phyloP scores from a whole-genome alignment of 2,329 filamentous ascomycete genomes.

The Phoma sp. region DNA sequence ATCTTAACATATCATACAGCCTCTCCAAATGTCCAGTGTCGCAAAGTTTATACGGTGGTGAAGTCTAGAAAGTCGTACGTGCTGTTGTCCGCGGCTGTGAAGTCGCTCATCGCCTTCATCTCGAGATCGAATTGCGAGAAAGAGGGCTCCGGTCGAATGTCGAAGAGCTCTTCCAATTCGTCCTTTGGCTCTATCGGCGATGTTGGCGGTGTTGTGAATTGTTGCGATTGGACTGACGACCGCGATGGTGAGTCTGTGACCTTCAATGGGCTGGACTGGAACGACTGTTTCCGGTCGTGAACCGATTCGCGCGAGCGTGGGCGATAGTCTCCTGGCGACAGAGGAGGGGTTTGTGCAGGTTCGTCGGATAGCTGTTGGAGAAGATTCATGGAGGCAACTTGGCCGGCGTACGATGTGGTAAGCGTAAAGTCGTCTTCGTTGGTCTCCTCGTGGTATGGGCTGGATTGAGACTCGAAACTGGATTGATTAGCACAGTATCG shows the following conservation, averaged over 20 bases:
- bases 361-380: slow-evolving; percentile 46
- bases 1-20: slow-evolving; percentile 41
- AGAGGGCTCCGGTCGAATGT: slow-evolving; percentile 37
- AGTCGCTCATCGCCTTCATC: slow-evolving; percentile 49
- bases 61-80: slow-evolving; percentile 48
- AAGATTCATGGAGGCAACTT: slow-evolving; percentile 43
- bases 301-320: slow-evolving; percentile 37
- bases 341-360: slow-evolving; percentile 45
- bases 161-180: slow-evolving; percentile 46
- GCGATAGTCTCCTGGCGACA: slow-evolving; percentile 45
- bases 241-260: slow-evolving; percentile 42
- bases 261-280: slow-evolving; percentile 38
- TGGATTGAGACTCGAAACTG: slow-evolving; percentile 43
- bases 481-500: slow-evolving; percentile 22
- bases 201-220: slow-evolving; percentile 48
- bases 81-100: slow-evolving; percentile 38
- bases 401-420: slow-evolving; percentile 37
- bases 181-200: slow-evolving; percentile 45
- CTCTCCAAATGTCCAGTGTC: slow-evolving; percentile 11
- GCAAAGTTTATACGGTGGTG: slow-evolving; percentile 29
- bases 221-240: slow-evolving; percentile 46
- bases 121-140: slow-evolving; percentile 50
- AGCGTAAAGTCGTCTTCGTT: slow-evolving; percentile 34
- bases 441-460: slow-evolving; percentile 35
- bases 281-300: slow-evolving; percentile 22